These are phyloP conservation scores for Amaranthus tricolor DNA, from an alignment of 179 eudicot species.

Conservation along the genomic window DNA sequence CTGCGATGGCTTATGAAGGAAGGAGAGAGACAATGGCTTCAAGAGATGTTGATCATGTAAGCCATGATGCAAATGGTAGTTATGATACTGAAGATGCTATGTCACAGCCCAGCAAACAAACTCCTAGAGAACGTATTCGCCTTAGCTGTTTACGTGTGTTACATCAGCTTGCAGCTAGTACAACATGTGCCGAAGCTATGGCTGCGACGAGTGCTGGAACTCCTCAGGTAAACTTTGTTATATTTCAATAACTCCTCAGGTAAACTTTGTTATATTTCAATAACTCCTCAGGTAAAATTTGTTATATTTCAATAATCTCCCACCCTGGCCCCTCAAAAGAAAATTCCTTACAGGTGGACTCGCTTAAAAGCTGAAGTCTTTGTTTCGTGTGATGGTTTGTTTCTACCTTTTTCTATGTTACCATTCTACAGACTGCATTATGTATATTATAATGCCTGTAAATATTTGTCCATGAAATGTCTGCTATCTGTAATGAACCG, in stretches of 20 bases:
- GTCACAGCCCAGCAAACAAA: constrained; percentile 51
- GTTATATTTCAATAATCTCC: not conserved
- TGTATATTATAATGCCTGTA: constrained; percentile 2
- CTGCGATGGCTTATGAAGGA: constrained; percentile 98
- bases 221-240: constrained; percentile 63
- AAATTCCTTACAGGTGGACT: not conserved
- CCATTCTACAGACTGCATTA: not conserved
- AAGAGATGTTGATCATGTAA: constrained; percentile 44
- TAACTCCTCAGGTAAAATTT: constrained; percentile 79
- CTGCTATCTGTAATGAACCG: no score
- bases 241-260: constrained; percentile 93
- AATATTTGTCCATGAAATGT: constrained; percentile 5
- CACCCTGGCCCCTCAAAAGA: not conserved
- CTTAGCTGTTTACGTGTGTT: constrained; percentile 96
- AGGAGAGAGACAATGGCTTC: constrained; percentile 91
- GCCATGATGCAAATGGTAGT: constrained; percentile 34
- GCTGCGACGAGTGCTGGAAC: constrained; percentile 99
- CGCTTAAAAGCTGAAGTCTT: not conserved
- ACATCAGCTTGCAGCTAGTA: constrained; percentile 99
- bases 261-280: constrained; percentile 27
- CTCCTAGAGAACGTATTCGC: constrained; percentile 95
- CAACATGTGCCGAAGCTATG: constrained; percentile 99
- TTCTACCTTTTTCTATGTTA: not conserved
- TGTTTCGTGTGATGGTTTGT: not conserved
- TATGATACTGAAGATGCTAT: constrained; percentile 56